phyloP scores from a whole-genome alignment of 495 filamentous ascomycete species.

The Cercophora samala region DNA sequence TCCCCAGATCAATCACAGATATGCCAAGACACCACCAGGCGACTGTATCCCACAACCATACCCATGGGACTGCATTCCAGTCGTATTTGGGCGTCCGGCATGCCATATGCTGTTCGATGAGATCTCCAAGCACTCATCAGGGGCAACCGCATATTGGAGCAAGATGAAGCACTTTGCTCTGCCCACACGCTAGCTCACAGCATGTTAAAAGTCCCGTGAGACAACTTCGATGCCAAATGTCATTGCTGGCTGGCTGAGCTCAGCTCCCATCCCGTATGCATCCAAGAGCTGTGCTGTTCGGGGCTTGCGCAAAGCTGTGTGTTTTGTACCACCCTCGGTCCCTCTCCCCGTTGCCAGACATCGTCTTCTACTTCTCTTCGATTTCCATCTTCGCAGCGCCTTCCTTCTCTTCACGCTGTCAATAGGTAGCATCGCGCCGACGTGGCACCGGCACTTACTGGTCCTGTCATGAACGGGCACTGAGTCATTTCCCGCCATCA shows the following conservation, averaged over 20 bases:
- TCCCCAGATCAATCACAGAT: neutral
- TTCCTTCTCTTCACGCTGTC: neutral
- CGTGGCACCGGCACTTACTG: neutral
- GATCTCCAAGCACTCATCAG: neutral
- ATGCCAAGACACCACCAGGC: neutral
- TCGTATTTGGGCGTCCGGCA: neutral
- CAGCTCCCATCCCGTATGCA: constrained; percentile 1
- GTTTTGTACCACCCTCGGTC: neutral
- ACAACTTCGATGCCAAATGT: neutral
- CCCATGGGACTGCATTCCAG: neutral
- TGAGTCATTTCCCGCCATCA: neutral
- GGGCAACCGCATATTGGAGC: neutral
- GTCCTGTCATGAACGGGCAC: neutral
- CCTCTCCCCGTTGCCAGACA: neutral
- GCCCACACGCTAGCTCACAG: neutral
- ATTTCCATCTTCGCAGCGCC: neutral
- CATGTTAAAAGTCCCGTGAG: neutral
- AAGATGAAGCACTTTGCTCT: neutral
- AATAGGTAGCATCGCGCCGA: neutral
- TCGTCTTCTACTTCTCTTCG: neutral
- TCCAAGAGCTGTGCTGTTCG: constrained; percentile 13
- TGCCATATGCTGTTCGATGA: neutral
- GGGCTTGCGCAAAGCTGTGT: constrained; percentile 20
- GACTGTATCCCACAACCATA: neutral
- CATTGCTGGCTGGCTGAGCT: neutral